Conservation (phyloP, 345 rosid species). For the Lagerstroemia speciosa region DNA sequence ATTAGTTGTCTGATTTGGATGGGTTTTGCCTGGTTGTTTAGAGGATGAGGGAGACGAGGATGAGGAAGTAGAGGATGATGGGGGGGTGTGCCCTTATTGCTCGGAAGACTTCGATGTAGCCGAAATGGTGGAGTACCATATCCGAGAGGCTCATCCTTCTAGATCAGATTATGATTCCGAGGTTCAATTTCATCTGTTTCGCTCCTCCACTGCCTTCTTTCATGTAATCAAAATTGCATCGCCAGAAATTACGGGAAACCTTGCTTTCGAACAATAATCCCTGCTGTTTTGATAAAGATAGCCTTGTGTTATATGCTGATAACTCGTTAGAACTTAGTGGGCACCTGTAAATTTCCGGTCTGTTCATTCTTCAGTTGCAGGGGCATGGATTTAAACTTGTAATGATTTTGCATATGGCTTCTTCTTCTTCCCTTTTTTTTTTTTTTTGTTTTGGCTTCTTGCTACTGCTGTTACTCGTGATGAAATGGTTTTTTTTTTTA, state of each 20-base stretch:
- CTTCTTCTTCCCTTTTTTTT: too few relatives aligned
- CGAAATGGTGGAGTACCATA: constrained; percentile 46
- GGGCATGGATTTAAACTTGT: not conserved
- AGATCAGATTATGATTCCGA: constrained; percentile 46
- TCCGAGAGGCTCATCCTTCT: constrained; percentile 53
- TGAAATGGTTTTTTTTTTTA: not conserved
- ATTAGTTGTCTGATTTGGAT: not conserved
- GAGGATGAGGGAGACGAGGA: constrained; percentile 35
- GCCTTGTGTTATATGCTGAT: too few relatives aligned
- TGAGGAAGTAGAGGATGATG: constrained; percentile 38
- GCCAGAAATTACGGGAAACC: not conserved
- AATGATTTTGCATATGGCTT: too few relatives aligned
- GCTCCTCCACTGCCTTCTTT: not conserved
- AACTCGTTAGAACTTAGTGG: not conserved
- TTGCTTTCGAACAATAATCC: not conserved
- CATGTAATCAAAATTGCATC: not conserved
- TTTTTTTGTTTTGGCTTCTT: not conserved
- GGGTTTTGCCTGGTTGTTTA: not conserved
- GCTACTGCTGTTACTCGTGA: not conserved
- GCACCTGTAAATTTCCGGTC: not conserved
- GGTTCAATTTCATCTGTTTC: constrained; percentile 17
- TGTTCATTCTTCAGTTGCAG: too few relatives aligned
- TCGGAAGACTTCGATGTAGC: constrained; percentile 46
- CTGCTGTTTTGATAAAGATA: too few relatives aligned
- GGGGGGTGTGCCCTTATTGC: constrained; percentile 53